Evolutionary conservation across 352 stramenopile genomes (phyloP), one percentile per base, ranked within the genome.

Genomic region (Pythium aristosporum): DNA sequence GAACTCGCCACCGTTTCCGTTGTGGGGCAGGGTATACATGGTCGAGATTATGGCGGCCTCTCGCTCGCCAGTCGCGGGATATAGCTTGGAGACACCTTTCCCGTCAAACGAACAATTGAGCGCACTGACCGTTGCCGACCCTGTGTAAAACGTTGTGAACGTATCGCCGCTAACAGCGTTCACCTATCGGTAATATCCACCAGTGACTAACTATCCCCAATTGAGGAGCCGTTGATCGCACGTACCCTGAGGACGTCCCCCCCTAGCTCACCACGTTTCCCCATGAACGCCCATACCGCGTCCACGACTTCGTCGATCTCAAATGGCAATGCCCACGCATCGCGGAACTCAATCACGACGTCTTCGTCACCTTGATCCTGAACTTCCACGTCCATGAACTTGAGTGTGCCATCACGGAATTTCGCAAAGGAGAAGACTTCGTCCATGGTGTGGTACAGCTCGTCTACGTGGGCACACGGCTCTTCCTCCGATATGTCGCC

Each of bases 331-430:
- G 60, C 41, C 60, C 60, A 67, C 30, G 60, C 39, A 11, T 67
- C 50, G 1, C 60, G 60, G 18, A 61, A 58, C 42, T 67, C 60
- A 28, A 67, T 52, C 15, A 61, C 21, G 10, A 61, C 50, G 13
- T 61, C 60, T 3, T 67, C 60, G 9, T 61, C 60, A 8, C 25
- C 28, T 10, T 37, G 37, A 16, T 67, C 60, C 32, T 18, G 20
- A 12, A 67, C 50, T 34, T 67, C 43, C 20, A 67, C 39, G 51
- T 67, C 60, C 16, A 67, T 48, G 16, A 67, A 67, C 51, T 67
- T 67, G 15, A 56, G 3, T 3, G 60, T 57, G 21, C 60, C 51
- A n/a, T 67, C 60, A 16, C 51, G 43, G 34, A 67, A 67, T 23
- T 67, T 67, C 1, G 51, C 21, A 25, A 59, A 61, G 7, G 32